Evolutionary conservation across 768 basidiomycete genomes (phyloP).

Genomic region (Collybia mongolica): DNA sequence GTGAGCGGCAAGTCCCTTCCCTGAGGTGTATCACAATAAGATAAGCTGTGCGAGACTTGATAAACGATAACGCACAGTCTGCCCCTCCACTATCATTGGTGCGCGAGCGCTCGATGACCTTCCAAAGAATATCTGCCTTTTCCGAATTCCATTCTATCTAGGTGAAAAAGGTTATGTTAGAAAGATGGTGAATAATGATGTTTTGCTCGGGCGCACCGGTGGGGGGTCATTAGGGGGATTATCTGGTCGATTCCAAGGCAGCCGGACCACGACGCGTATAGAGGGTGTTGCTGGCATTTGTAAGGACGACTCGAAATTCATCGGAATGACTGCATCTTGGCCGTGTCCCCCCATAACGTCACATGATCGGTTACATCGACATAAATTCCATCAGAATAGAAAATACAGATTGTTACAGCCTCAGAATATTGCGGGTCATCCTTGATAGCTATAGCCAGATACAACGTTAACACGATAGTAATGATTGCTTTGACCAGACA

Average conservation of each 20-base stretch:
- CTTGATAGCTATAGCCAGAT: too few species aligned
- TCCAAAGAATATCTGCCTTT: conserved; percentile 86
- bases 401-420: too few species aligned
- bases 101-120: conserved; percentile 78
- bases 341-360: too few species aligned
- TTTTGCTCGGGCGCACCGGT: conserved; percentile 45
- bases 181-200: too few species aligned
- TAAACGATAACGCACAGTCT: conserved; percentile 59
- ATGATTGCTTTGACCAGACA: too few species aligned
- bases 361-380: too few species aligned
- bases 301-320: too few species aligned
- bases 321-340: too few species aligned
- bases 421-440: too few species aligned
- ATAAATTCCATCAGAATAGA: too few species aligned
- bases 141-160: conserved; percentile 86
- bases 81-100: conserved; percentile 70
- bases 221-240: conserved; percentile 66
- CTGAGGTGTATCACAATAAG: conserved; percentile 33
- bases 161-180: conserved; percentile 9
- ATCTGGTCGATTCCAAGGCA: conserved; percentile 79
- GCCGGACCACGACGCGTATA: conserved; percentile 73
- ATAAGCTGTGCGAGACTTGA: conserved; percentile 3
- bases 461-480: too few species aligned
- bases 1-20: conserved; percentile 82
- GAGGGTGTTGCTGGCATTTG: conserved; percentile 31